Evolutionary conservation across 768 basidiomycete species (phyloP), one percentile per base, ranked within the genome.

Genomic region (Asterophora parasitica): DNA sequence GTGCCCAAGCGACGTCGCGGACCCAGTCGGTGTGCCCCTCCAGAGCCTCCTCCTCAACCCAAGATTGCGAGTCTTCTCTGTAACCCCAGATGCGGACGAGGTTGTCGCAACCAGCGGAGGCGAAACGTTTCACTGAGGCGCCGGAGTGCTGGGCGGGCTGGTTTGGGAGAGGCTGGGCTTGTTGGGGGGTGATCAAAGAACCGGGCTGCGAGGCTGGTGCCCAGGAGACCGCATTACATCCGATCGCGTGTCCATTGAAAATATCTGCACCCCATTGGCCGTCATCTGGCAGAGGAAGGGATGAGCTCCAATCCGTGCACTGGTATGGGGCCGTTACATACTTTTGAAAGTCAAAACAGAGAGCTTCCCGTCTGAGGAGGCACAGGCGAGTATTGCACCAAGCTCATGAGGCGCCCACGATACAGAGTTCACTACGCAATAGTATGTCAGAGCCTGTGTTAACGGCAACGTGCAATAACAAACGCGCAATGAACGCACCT

Each of bases 361-460:
- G 34, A 99, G 78, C 64, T 94, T 95, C 53, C 95, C 94, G 65
- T 99, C 96, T 1, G 92, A 95, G 16, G 91, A 94, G 1, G 95
- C 95, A 61, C 96, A 99, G 4, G 92, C 95, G 33, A 98, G 77
- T 53, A 97, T 94, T 1, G 96, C 92, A 28, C 95, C 96, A 11
- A 97, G 80, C 63, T 98, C 95, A 58, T 96, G 93, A 2, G 96
- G 93, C n/a, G 95, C 95, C 96, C 96, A 99, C 0, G 92, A 91
- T 16, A 98, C 87, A 1, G 94, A 94, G 70, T 99, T 99, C 41
- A 98, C 95, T 95, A 23, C 6, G 37, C 4, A 38, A 38, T 4
- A 20, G 27, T 45, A 33, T 2, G 26, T 44, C 32, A 32, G 16
- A 32, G 37, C 23, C n/a, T 3, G 6, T 23, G 3, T 12, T 17